Evolutionary conservation across 352 stramenopile genomes (phyloP).

Genomic region (Phytophthora melonis): DNA sequence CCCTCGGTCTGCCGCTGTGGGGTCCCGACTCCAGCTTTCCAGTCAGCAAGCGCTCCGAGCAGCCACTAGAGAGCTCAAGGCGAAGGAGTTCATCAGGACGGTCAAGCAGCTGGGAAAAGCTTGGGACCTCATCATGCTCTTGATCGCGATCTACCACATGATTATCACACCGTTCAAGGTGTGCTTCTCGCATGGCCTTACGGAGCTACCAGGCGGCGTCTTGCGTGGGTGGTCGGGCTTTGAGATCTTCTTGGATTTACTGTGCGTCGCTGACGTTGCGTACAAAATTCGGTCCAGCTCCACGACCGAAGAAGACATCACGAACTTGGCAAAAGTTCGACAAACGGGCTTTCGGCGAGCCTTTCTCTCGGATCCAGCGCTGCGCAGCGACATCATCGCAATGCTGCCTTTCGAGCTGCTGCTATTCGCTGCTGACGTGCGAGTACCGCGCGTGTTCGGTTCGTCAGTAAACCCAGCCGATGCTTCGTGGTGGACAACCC

Average conservation of each 20-base stretch:
- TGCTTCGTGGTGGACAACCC: constrained; percentile 43
- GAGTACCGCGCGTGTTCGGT: constrained; percentile 2
- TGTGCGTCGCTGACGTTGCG: constrained; percentile 57
- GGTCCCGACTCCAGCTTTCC: constrained; percentile 12
- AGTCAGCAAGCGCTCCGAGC: constrained; percentile 21
- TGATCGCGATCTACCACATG: constrained; percentile 56
- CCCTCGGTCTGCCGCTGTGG: background rate
- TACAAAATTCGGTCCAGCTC: constrained; percentile 46
- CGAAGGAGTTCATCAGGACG: constrained; percentile 50
- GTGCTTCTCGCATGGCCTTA: constrained; percentile 60
- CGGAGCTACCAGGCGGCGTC: constrained; percentile 11
- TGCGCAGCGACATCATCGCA: constrained; percentile 52
- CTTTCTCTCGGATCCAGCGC: constrained; percentile 34
- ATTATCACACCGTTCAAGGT: constrained; percentile 64
- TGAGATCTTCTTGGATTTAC: constrained; percentile 64
- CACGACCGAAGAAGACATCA: constrained; percentile 13
- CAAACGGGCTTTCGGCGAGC: constrained; percentile 10
- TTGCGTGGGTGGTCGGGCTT: constrained; percentile 53
- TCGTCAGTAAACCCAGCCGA: background rate
- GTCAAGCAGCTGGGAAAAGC: constrained; percentile 47
- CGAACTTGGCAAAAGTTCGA: background rate
- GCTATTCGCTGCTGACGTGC: constrained; percentile 30
- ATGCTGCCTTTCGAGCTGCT: constrained; percentile 62
- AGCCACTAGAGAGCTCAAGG: constrained; percentile 28
- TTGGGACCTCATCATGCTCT: constrained; percentile 62